Evolutionary conservation across 2,329 filamentous ascomycete species (phyloP), one percentile per base, ranked within the genome.

Genomic region (Claviceps monticola): DNA sequence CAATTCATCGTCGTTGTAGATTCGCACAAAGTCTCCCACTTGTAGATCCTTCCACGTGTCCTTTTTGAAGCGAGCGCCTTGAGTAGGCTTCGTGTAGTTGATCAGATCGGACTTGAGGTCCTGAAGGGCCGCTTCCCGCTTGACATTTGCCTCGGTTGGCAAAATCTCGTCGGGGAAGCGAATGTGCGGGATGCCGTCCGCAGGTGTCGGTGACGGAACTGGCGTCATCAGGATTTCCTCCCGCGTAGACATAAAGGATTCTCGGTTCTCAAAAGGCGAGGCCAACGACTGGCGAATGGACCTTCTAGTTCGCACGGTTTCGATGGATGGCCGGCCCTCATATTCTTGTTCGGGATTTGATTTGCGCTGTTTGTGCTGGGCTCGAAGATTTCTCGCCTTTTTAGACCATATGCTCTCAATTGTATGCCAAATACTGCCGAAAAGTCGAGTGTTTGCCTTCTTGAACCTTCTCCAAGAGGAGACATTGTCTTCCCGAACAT

Each of bases 171-270:
- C 65, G 19, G 68, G 70, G 57, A 74, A 61, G 61, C 68, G 62
- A 48, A 71, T 63, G 37, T 66, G 63, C 17, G 62, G 17, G 56
- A 51, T 59, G 70, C 62, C 1, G 83, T 56, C 50, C 43, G 50
- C 41, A 5, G 56, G 83, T 1, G 82, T 72, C 5, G 88, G 89
- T 2, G 90, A 96, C 2, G 86, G 83, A 17, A 98, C 90, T 0
- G 91, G 90, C 0, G 90, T 97, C 90, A 98, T 95, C 62, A 91
- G 89, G 51, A 98, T 95, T 26, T 86, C 86, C 53, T 86, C 82
- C 39, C 73, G 72, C 19, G 74, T 74, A 1, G 80, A 81, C 19
- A 69, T 61, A 54, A 73, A 76, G 0, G 77, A 80, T 2, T 72
- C 67, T 45, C 74, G 74, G 21, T 75, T 74, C 2, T 65, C 70